Conservation (phyloP, 2,329 filamentous ascomycete genomes). For the Mycosphaerelloides madeirae region DNA sequence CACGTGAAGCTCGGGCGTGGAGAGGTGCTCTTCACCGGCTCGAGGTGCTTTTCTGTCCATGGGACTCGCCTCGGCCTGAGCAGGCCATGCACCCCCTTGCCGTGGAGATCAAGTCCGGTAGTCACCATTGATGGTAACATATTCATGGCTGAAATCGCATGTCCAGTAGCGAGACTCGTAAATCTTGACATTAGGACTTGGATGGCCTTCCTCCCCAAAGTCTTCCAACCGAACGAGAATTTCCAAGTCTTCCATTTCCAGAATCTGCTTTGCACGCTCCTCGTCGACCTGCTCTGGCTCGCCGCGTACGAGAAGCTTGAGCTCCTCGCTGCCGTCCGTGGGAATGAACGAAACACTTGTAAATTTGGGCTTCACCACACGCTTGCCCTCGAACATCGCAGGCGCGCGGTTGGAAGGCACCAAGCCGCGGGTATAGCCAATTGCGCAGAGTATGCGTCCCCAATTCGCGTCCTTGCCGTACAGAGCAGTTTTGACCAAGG, state of each 20-base stretch:
- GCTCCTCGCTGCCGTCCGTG: constrained; percentile 67
- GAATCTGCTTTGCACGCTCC: constrained; percentile 67
- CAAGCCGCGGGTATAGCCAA: constrained; percentile 71
- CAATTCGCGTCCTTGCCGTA: constrained; percentile 98
- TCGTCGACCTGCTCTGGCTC: constrained; percentile 79
- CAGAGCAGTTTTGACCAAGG: constrained; percentile 92
- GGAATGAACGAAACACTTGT: constrained; percentile 78
- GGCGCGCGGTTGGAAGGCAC: constrained; percentile 21
- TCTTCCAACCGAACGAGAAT: constrained; percentile 71
- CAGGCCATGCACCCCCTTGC: too few relatives aligned
- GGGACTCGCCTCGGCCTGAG: too few relatives aligned
- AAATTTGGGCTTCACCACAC: constrained; percentile 57
- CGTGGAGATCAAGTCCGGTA: constrained; percentile 58
- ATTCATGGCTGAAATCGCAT: constrained; percentile 83
- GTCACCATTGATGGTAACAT: constrained; percentile 65
- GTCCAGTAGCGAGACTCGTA: constrained; percentile 71
- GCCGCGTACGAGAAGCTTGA: constrained; percentile 72
- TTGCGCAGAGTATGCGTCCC: constrained; percentile 93
- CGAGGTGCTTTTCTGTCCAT: too few relatives aligned
- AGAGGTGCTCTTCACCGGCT: too few relatives aligned
- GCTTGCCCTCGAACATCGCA: background rate
- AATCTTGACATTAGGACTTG: too few relatives aligned
- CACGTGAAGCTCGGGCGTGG: too few relatives aligned
- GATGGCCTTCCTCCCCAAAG: constrained; percentile 10
- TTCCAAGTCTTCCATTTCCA: constrained; percentile 73